Base-by-base conservation (phyloP, 768 basidiomycete species). In the Tubosaeta sp. region DNA sequence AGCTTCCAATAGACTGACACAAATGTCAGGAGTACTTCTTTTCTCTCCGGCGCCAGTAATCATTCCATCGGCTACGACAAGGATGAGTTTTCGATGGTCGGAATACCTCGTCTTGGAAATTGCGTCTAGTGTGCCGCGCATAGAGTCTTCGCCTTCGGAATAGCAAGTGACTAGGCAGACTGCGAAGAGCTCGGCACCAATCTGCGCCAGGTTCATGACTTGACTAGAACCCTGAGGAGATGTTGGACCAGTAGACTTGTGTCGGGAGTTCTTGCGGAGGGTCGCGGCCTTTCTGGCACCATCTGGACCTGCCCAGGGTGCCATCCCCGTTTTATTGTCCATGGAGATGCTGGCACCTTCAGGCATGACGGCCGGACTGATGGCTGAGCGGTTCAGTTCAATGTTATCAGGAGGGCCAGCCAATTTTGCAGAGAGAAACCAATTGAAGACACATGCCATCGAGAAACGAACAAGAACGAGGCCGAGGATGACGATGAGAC, bases 21-120 rank as follows among this genome's bases (percentile, higher is more conserved):
- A 98, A 43, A 93, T 94, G 68, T 99, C 97, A 7, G 97, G 97
- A 7, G 97, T 99, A 56, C 91, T 94, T 61, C 76, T 77, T 73
- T 94, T 95, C 76, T 98, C 97, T 33, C 97, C 97, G 5, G 87
- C 88, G 32, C 97, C 97, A 1, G 95, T 98, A 58, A 99, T 94
- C 92, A 99, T 97, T 1, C 97, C 97, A 68, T 99, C 97, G 43
- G 94, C 94, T 11, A 99, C 88, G 51, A 99, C 76, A 68, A 97
- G 95, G 44, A 99, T 69, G 19, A 99, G 76, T 66, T 99, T 99
- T 53, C 97, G 79, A 38, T 83, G 76, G 71, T 98, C 97, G 5
- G 92, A 91, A 68, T 98, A 99, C 4, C 79, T 85, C 4, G 97
- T 97, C 35, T 71, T 72, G 1, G 95, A 95, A 52, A 99, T 92